Evolutionary conservation across 495 filamentous ascomycete genomes (phyloP).

Genomic region (Aspergillus saccharolyticus): DNA sequence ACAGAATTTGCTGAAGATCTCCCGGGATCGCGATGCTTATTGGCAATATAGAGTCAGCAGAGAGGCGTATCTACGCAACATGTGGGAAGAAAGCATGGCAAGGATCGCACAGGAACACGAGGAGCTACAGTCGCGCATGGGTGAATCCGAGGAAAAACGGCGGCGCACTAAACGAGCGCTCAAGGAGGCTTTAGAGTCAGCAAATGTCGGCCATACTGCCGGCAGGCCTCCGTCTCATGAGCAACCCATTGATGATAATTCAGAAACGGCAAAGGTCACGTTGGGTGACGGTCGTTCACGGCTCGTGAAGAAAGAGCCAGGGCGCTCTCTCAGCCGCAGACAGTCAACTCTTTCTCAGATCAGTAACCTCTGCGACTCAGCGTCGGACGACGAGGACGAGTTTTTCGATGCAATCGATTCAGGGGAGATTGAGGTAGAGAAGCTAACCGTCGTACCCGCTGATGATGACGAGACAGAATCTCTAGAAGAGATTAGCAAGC

Average conservation of each 20-base stretch:
- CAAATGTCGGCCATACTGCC: constrained; percentile 40
- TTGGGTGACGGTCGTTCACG: constrained; percentile 10
- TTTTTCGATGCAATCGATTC: constrained; percentile 97
- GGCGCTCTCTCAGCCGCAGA: constrained; percentile 21
- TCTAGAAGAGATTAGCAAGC: constrained; percentile 40
- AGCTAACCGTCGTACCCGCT: constrained; percentile 43
- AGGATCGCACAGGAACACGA: constrained; percentile 90
- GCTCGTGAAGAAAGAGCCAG: constrained; percentile 3
- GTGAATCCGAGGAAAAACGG: constrained; percentile 84
- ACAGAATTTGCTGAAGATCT: constrained; percentile 84
- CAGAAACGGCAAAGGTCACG: constrained; percentile 14
- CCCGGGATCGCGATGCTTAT: constrained; percentile 86
- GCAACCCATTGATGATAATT: constrained; percentile 12
- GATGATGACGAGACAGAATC: constrained; percentile 43
- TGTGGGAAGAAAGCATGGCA: constrained; percentile 99
- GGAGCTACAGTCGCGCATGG: constrained; percentile 76
- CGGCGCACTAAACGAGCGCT: constrained; percentile 85
- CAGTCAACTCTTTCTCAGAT: constrained; percentile 30
- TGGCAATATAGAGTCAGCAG: constrained; percentile 94
- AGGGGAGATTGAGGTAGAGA: constrained; percentile 76
- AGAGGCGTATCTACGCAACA: constrained; percentile 77
- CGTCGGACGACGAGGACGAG: constrained; percentile 81
- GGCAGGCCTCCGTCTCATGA: constrained; percentile 27
- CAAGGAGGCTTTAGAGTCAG: constrained; percentile 71
- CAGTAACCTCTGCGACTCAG: constrained; percentile 63